Percentiles rank a stretch among this genome's conserved stretches.
phyloP scores from a whole-genome alignment of 441 rosid species.

The Brassica balearica region DNA sequence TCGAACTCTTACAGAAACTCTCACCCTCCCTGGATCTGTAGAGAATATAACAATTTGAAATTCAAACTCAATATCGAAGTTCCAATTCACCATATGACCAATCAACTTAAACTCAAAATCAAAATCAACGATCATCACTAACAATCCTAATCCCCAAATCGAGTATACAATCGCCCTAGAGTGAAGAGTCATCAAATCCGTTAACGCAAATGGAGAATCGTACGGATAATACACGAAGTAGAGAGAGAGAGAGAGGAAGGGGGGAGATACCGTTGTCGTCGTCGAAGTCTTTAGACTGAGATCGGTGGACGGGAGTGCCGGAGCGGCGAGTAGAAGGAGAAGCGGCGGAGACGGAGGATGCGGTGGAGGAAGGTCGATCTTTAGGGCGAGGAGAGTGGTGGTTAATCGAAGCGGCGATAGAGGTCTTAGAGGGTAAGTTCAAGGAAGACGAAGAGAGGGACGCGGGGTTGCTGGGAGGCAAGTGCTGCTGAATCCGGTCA shows the following conservation, averaged over 20 bases:
- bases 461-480: conserved; percentile 39
- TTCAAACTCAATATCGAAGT: conserved; percentile 14
- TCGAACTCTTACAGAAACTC: conserved; percentile 86
- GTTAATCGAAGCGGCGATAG: conserved; percentile 37
- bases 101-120: not conserved
- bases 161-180: conserved; percentile 9
- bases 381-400: conserved; percentile 55
- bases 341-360: conserved; percentile 49
- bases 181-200: conserved; percentile 16
- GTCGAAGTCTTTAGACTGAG: conserved; percentile 52
- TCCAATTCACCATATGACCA: not conserved
- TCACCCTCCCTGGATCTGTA: conserved; percentile 82
- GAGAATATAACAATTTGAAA: not conserved
- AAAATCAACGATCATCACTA: conserved; percentile 1
- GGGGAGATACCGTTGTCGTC: conserved; percentile 52
- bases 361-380: conserved; percentile 45
- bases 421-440: conserved; percentile 47
- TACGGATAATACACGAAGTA: not conserved
- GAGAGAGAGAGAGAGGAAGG: not conserved
- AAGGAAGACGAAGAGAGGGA: conserved; percentile 47
- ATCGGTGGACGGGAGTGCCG: conserved; percentile 63
- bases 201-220: conserved; percentile 1
- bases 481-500: conserved; percentile 47
- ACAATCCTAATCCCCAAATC: not conserved
- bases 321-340: conserved; percentile 58